Evolutionary conservation across 1,284 basidiomycete genomes (phyloP).

Genomic region (Cutaneotrichosporon sp.): DNA sequence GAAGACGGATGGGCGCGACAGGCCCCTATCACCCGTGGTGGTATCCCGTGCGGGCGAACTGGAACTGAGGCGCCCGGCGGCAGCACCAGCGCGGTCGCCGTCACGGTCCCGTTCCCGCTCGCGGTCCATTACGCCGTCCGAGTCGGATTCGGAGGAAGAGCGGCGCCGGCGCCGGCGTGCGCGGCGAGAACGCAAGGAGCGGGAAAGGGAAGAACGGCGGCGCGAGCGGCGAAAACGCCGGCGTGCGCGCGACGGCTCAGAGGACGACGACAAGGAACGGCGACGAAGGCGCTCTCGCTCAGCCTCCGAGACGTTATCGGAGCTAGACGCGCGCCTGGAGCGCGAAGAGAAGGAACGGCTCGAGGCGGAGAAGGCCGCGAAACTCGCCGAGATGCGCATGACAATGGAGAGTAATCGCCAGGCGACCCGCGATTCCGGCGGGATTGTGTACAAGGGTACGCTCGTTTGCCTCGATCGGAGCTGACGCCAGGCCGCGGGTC

Average conservation of each 20-base stretch:
- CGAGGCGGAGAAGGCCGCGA: slow-evolving; percentile 30
- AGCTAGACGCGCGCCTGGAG: slow-evolving; percentile 47
- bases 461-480: neutral
- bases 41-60: slow-evolving; percentile 80
- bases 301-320: slow-evolving; percentile 36
- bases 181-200: slow-evolving; percentile 7
- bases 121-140: slow-evolving; percentile 3
- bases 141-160: slow-evolving; percentile 19
- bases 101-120: slow-evolving; percentile 18
- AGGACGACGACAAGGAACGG: slow-evolving; percentile 1
- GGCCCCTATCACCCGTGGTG: slow-evolving; percentile 64
- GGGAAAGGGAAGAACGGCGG: slow-evolving; percentile 10
- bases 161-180: slow-evolving; percentile 1
- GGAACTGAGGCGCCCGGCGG: slow-evolving; percentile 56
- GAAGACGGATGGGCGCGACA: slow-evolving; percentile 49
- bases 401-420: slow-evolving; percentile 33
- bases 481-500: slow-evolving; percentile 39
- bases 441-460: slow-evolving; percentile 46
- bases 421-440: slow-evolving; percentile 28
- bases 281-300: neutral
- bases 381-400: slow-evolving; percentile 32
- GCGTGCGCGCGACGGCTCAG: slow-evolving; percentile 13
- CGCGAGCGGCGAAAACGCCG: slow-evolving; percentile 10
- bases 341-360: slow-evolving; percentile 46
- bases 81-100: slow-evolving; percentile 8